Conservation (phyloP, 441 rosid genomes). For the Biscutella auriculata region DNA sequence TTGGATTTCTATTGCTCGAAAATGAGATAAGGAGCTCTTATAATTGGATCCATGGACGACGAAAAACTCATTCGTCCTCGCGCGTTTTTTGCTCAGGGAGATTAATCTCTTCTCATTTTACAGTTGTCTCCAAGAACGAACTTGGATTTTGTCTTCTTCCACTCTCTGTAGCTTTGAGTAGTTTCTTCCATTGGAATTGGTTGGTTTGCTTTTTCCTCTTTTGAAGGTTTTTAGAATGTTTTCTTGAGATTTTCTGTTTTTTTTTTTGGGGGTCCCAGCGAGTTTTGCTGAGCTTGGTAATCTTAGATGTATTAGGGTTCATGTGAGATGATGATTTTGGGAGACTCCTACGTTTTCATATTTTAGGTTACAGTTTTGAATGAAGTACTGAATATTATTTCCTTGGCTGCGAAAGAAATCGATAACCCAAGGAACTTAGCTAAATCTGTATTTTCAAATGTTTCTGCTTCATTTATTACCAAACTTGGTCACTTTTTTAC, state of each 20-base stretch:
- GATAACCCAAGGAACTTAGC: neutral
- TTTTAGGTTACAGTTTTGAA: neutral
- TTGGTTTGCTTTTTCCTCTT: slow-evolving; percentile 3
- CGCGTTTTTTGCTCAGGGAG: neutral
- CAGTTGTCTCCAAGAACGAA: too few species aligned
- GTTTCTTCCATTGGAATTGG: neutral
- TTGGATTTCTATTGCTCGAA: neutral
- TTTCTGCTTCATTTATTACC: neutral
- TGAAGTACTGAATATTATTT: neutral
- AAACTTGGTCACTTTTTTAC: neutral
- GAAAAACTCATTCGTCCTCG: neutral
- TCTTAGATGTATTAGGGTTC: neutral
- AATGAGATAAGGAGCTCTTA: neutral
- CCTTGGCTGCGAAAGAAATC: neutral
- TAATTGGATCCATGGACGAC: slow-evolving; percentile 16
- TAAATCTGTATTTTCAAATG: neutral
- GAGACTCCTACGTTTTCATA: neutral
- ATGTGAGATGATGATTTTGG: neutral
- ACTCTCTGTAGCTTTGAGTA: neutral
- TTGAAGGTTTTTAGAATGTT: neutral
- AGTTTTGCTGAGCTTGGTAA: neutral
- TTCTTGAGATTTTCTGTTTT: neutral
- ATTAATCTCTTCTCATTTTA: too few species aligned
- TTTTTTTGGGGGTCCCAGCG: neutral
- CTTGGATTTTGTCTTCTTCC: neutral